Base-by-base conservation (phyloP, 2,329 filamentous ascomycete genomes). In the Fusarium papillatum region DNA sequence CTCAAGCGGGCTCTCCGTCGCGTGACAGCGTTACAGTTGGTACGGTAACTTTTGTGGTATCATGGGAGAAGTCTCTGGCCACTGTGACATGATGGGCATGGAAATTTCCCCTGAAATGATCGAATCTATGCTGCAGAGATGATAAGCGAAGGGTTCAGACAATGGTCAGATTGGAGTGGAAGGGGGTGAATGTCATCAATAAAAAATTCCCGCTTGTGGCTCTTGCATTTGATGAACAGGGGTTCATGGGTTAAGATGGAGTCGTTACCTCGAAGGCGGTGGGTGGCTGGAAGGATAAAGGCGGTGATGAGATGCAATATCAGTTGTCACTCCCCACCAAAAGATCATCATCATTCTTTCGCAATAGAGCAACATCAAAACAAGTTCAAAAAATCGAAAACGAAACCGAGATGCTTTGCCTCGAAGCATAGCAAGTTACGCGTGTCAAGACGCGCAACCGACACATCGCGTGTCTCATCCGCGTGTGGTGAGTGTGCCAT, bases 211-310 rank as follows among this genome's bases (percentile, higher is more conserved):
- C 48, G 39, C 43, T 29, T 66, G 64, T 66, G 64, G 64, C 64
- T 66, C 64, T 59, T 48, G 64, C 53, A 46, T 66, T 66, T 46
- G 61, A 72, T 64, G 61, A 31, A 71, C 74, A 76, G 74, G 74
- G 74, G 74, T 64, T 76, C 17, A 31, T 60, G 73, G 43, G 65
- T 73, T 62, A 24, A 10, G 53, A 75, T 75, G 72, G 72, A 75
- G 69, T 63, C 69, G 61, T 69, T 41, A 24, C 36, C 22, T 24
- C 7, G 43, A 16, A 48, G 43, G 43, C 22, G 43, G 43, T 43
- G 39, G 39, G 68, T 76, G 64, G 67, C 73, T 62, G 64, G 46
- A 31, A 29, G 29, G 29, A 17, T 29, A 66, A 64, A 66, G 67
- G 70, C 70, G 70, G 73, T 76, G 73, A 71, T 75, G 48, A 63